Conservation (phyloP, 495 filamentous ascomycete species). For the Sordaria brevicollis region DNA sequence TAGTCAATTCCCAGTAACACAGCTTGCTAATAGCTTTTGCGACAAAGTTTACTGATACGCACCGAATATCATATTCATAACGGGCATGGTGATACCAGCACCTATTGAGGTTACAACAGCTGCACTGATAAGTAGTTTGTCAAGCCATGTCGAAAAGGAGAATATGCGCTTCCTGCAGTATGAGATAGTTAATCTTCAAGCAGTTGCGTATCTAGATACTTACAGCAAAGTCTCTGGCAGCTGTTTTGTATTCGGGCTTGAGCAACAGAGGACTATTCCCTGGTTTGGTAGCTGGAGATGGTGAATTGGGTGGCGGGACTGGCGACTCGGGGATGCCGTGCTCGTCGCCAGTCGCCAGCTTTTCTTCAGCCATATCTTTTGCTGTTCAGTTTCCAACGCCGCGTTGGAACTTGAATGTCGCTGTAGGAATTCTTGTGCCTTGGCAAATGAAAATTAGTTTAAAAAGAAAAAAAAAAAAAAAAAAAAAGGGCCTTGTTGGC, state of each 20-base stretch:
- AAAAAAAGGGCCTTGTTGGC: background rate
- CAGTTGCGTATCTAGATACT: background rate
- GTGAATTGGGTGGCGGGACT: background rate
- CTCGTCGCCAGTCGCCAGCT: background rate
- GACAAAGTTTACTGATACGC: background rate
- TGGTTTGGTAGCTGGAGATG: background rate
- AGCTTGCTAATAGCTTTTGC: background rate
- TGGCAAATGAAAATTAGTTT: background rate
- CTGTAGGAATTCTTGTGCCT: background rate
- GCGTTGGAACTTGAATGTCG: background rate
- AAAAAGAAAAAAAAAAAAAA: background rate
- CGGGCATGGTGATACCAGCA: conserved; percentile 38
- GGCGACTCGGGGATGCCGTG: background rate
- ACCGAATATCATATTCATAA: conserved; percentile 42
- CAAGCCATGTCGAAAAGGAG: conserved; percentile 36
- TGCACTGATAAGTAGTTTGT: conserved; percentile 28
- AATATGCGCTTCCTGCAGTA: conserved; percentile 32
- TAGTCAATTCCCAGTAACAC: conserved; percentile 1
- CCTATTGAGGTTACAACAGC: conserved; percentile 37
- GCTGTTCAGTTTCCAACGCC: background rate
- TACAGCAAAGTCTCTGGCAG: conserved; percentile 26
- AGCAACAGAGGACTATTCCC: conserved; percentile 11
- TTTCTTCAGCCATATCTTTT: background rate
- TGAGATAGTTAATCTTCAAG: conserved; percentile 2
- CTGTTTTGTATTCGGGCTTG: conserved; percentile 16